Percentiles rank a stretch among this genome's conserved stretches.
phyloP scores from a whole-genome alignment of 495 filamentous ascomycete genomes.

The Staphylotrichum longicolle region DNA sequence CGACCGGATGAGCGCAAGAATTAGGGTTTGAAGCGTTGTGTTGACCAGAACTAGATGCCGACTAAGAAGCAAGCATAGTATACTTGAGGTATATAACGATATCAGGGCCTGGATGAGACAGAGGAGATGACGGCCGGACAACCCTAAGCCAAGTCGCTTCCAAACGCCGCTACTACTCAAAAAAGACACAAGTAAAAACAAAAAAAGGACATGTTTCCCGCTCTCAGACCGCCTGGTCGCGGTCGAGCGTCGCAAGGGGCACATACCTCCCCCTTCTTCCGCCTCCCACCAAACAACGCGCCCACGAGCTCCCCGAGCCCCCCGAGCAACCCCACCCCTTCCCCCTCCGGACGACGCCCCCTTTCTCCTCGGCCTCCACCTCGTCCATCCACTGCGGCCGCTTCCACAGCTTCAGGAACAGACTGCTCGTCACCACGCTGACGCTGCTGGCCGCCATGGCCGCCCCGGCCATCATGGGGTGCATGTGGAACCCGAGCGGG shows the following conservation, averaged over 20 bases:
- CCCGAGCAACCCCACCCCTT: constrained; percentile 46
- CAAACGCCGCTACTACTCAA: constrained; percentile 6
- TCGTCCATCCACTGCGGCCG: constrained; percentile 88
- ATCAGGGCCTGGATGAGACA: background rate
- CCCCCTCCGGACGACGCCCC: constrained; percentile 39
- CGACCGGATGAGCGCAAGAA: no score
- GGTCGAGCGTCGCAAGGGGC: constrained; percentile 52
- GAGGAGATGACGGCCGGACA: background rate
- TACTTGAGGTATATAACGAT: constrained; percentile 10
- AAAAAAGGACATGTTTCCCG: background rate
- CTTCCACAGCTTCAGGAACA: constrained; percentile 84
- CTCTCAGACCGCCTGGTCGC: constrained; percentile 19
- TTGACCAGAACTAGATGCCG: no score
- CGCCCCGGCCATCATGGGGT: constrained; percentile 90
- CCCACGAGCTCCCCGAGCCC: constrained; percentile 39
- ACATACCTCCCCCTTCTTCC: constrained; percentile 55
- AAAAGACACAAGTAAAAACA: background rate
- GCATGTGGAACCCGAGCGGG: constrained; percentile 80
- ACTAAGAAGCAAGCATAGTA: background rate
- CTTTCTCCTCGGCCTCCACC: constrained; percentile 45
- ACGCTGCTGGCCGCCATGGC: constrained; percentile 93
- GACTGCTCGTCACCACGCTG: constrained; percentile 79
- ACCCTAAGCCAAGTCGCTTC: background rate
- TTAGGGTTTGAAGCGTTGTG: no score
- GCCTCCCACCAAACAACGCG: constrained; percentile 33